Percentiles rank a stretch among this genome's conserved stretches.
These are phyloP conservation scores for Eimeria tenella DNA, from an alignment of 169 alveolate genomes.

Conservation along the genomic window DNA sequence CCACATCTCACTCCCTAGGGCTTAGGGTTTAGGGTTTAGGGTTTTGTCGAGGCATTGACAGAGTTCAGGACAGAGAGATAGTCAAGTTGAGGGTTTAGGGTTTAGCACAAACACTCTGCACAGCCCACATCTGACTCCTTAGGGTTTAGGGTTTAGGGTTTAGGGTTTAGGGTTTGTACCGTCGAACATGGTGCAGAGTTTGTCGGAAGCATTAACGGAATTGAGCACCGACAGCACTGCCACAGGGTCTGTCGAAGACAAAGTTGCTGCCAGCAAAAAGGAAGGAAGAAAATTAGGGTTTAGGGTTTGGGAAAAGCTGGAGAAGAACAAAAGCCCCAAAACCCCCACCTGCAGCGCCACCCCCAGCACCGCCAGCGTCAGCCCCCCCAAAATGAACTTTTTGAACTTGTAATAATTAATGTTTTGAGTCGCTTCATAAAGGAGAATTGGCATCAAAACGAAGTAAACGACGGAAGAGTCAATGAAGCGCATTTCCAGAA, in stretches of 20 bases:
- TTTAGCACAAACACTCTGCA: background rate
- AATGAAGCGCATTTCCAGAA: conserved; percentile 77
- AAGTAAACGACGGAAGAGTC: conserved; percentile 85
- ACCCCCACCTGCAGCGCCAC: conserved; percentile 80
- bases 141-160: conserved; percentile 29
- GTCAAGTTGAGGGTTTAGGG: background rate
- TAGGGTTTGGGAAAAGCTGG: conserved; percentile 78
- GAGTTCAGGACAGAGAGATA: background rate
- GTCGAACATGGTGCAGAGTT: conserved; percentile 89
- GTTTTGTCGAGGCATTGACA: background rate
- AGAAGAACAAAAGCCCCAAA: conserved; percentile 85
- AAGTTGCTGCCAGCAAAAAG: conserved; percentile 89
- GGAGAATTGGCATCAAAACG: conserved; percentile 88
- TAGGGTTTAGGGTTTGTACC: conserved; percentile 71
- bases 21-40: conserved; percentile 42
- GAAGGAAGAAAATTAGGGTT: conserved; percentile 82
- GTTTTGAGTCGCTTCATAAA: conserved; percentile 92
- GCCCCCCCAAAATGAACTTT: conserved; percentile 89
- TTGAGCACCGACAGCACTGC: conserved; percentile 90
- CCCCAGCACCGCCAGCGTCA: conserved; percentile 90
- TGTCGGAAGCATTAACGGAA: conserved; percentile 89
- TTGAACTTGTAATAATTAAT: conserved; percentile 91
- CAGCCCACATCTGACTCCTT: background rate
- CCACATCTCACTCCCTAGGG: background rate
- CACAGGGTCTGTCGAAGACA: conserved; percentile 93